These are phyloP conservation scores for Emergomyces africanus DNA, from an alignment of 2,329 filamentous ascomycete genomes.

Conservation along the genomic window DNA sequence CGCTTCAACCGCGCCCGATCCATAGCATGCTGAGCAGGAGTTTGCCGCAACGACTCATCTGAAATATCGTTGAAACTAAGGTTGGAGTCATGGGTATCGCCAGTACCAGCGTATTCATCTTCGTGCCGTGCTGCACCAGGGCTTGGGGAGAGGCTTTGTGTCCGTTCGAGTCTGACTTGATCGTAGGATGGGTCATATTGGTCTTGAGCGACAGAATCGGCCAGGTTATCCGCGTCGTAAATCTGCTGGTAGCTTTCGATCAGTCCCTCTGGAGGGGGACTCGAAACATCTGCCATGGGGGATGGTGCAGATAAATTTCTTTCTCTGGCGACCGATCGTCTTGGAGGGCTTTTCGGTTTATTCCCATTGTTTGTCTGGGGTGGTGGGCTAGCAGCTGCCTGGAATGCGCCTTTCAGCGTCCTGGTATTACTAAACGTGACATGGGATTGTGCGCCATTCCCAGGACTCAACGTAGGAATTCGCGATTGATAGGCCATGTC, in stretches of 20 bases:
- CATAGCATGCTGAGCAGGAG: slow-evolving; percentile 22
- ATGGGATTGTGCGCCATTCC: slow-evolving; percentile 17
- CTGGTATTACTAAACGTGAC: slow-evolving; percentile 24
- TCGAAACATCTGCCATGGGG: slow-evolving; percentile 22
- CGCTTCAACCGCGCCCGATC: slow-evolving; percentile 29
- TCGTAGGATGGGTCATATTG: slow-evolving; percentile 11
- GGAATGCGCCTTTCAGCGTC: slow-evolving; percentile 29
- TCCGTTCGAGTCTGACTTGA: slow-evolving; percentile 11
- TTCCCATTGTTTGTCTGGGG: slow-evolving; percentile 14
- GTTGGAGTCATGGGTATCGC: slow-evolving; percentile 15
- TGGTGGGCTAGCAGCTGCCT: slow-evolving; percentile 20
- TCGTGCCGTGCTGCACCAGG: slow-evolving; percentile 12
- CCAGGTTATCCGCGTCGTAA: slow-evolving; percentile 25
- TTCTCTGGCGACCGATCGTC: slow-evolving; percentile 10
- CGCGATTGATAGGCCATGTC: slow-evolving; percentile 19
- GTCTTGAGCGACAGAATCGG: slow-evolving; percentile 23
- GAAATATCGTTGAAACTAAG: slow-evolving; percentile 23
- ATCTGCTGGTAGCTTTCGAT: slow-evolving; percentile 28
- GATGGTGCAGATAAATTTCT: slow-evolving; percentile 16
- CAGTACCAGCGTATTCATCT: slow-evolving; percentile 4
- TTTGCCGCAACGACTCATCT: slow-evolving; percentile 23
- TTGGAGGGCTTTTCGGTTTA: slow-evolving; percentile 16
- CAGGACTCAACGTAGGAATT: slow-evolving; percentile 17
- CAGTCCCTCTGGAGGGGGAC: slow-evolving; percentile 25
- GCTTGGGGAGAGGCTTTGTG: slow-evolving; percentile 14